Conservation (phyloP, 1,139 yeast genomes). For the Diutina sp. region DNA sequence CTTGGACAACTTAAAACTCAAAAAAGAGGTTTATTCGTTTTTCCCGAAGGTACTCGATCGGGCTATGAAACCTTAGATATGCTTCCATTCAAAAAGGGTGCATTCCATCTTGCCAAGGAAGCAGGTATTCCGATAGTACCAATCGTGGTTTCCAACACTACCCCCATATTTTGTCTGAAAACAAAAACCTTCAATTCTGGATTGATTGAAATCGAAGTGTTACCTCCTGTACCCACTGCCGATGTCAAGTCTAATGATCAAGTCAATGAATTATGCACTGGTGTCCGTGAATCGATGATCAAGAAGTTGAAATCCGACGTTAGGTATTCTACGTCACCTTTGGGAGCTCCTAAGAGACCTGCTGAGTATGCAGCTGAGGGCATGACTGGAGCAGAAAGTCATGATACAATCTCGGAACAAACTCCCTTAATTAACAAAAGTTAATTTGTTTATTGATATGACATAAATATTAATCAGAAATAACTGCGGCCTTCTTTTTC, state of each 20-base stretch:
- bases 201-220: conserved; percentile 47
- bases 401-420: not conserved
- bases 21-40: conserved; percentile 67
- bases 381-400: not conserved
- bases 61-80: conserved; percentile 53
- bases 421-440: conserved; percentile 5
- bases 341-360: not conserved
- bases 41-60: conserved; percentile 95
- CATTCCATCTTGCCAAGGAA: conserved; percentile 92
- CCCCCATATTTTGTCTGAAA: conserved; percentile 54
- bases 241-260: conserved; percentile 45
- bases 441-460: conserved; percentile 24
- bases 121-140: conserved; percentile 87
- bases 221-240: conserved; percentile 52
- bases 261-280: conserved; percentile 34
- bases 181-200: conserved; percentile 47
- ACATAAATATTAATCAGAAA: conserved; percentile 9
- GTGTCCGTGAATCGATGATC: conserved; percentile 23
- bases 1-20: conserved; percentile 43
- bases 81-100: conserved; percentile 91
- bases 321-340: not conserved
- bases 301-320: conserved; percentile 3
- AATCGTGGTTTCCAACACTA: conserved; percentile 73
- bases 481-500: conserved; percentile 4
- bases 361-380: not conserved